Conservation (phyloP, 2,329 filamentous ascomycete species). For the Exutisphaerella laricina region DNA sequence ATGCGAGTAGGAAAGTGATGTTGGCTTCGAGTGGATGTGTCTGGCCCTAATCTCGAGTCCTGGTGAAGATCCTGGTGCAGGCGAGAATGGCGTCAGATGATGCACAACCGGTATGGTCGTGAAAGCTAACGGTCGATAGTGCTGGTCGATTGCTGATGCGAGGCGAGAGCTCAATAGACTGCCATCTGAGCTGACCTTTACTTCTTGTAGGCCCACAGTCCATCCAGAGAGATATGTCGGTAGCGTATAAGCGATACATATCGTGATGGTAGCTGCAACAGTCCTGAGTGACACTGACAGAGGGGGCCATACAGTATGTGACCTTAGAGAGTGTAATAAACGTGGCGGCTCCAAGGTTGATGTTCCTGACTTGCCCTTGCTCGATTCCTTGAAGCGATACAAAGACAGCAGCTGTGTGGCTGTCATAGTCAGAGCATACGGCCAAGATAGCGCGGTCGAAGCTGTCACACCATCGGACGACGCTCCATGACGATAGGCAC, state of each 20-base stretch:
- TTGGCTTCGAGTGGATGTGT: slow-evolving; percentile 39
- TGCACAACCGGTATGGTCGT: slow-evolving; percentile 26
- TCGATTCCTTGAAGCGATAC: slow-evolving; percentile 44
- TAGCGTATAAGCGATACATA: slow-evolving; percentile 81
- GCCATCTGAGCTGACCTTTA: slow-evolving; percentile 57
- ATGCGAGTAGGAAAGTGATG: slow-evolving; percentile 56
- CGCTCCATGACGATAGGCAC: slow-evolving; percentile 55
- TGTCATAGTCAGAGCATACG: slow-evolving; percentile 76
- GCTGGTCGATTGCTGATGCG: slow-evolving; percentile 46
- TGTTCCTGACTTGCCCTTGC: background rate
- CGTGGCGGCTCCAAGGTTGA: slow-evolving; percentile 41
- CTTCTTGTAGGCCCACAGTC: slow-evolving; percentile 87
- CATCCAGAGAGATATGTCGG: slow-evolving; percentile 71
- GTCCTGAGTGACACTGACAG: slow-evolving; percentile 77
- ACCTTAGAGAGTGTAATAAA: slow-evolving; percentile 71
- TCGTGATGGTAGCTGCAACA: slow-evolving; percentile 59
- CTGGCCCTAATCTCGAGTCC: slow-evolving; percentile 25
- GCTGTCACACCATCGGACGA: slow-evolving; percentile 60
- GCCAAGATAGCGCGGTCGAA: slow-evolving; percentile 64
- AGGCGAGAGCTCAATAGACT: slow-evolving; percentile 46
- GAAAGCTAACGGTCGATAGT: slow-evolving; percentile 40
- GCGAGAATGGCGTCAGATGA: slow-evolving; percentile 19
- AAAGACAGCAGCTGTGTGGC: slow-evolving; percentile 67
- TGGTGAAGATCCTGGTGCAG: slow-evolving; percentile 10
- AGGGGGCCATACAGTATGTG: slow-evolving; percentile 71